Evolutionary conservation across 2,329 filamentous ascomycete species (phyloP).

Genomic region (Xylaria sp.): DNA sequence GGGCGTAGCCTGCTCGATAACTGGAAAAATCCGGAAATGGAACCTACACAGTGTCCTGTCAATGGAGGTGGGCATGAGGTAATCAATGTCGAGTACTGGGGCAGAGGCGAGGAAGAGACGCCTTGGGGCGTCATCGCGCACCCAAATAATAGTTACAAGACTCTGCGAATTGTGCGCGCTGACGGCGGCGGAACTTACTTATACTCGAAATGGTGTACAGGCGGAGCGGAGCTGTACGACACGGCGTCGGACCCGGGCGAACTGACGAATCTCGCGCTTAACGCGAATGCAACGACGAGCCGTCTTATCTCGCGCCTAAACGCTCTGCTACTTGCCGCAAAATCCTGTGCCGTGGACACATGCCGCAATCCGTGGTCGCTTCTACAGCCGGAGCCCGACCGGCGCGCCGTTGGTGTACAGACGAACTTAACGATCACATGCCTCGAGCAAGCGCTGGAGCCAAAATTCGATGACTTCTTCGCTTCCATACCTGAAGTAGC

Average conservation of each 20-base stretch:
- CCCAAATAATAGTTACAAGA: conserved; percentile 31
- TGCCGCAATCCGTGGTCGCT: conserved; percentile 35
- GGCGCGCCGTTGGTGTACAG: conserved; percentile 12
- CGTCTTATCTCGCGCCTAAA: conserved; percentile 34
- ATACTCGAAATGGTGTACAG: conserved; percentile 34
- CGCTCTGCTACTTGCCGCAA: conserved; percentile 29
- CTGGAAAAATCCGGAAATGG: conserved; percentile 22
- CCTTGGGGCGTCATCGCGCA: conserved; percentile 21
- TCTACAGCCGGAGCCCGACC: conserved; percentile 30
- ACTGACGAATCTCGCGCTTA: conserved; percentile 28
- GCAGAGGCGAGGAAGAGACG: conserved; percentile 25
- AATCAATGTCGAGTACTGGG: conserved; percentile 37
- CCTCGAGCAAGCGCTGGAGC: conserved; percentile 34
- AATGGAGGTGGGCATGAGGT: conserved; percentile 29
- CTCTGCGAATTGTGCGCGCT: conserved; percentile 30
- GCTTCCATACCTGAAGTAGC: conserved; percentile 23
- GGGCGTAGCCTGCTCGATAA: conserved; percentile 32
- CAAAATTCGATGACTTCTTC: conserved; percentile 32
- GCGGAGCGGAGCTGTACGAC: conserved; percentile 34
- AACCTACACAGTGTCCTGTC: conserved; percentile 13
- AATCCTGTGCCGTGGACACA: conserved; percentile 32
- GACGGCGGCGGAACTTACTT: conserved; percentile 27
- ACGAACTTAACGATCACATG: conserved; percentile 31
- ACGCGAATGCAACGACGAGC: conserved; percentile 35
- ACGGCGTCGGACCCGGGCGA: conserved; percentile 32